Conservation (phyloP, 352 stramenopile species). For the Peronospora destructor region DNA sequence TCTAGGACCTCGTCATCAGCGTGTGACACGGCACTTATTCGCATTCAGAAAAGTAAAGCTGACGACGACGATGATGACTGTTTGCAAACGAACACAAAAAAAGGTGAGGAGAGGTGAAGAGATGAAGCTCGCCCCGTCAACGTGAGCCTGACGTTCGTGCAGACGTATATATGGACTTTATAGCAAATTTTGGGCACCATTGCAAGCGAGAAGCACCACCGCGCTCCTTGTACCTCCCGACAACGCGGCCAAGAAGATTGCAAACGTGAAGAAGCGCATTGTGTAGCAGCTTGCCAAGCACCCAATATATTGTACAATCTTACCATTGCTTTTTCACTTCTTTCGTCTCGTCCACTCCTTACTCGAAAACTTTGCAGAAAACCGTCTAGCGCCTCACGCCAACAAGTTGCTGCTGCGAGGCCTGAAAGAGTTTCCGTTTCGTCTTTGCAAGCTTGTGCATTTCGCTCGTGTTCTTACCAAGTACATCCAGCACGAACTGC, state of each 20-base stretch:
- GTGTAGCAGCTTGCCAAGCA: constrained; percentile 10
- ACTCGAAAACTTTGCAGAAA: neutral
- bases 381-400: constrained; percentile 26
- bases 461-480: constrained; percentile 60
- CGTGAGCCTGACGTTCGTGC: constrained; percentile 64
- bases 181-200: too few species aligned
- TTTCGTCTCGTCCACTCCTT: neutral
- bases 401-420: constrained; percentile 50
- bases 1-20: constrained; percentile 32
- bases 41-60: constrained; percentile 7
- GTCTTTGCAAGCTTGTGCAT: constrained; percentile 69
- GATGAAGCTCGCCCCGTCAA: constrained; percentile 15
- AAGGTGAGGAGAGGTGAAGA: constrained; percentile 5
- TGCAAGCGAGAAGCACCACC: constrained; percentile 49
- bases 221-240: constrained; percentile 49
- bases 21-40: constrained; percentile 21
- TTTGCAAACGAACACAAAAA: too few species aligned
- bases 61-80: constrained; percentile 7
- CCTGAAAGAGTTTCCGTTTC: constrained; percentile 59
- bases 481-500: constrained; percentile 61
- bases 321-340: constrained; percentile 13
- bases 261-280: constrained; percentile 13
- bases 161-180: too few species aligned
- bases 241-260: constrained; percentile 9
- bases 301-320: constrained; percentile 32